phyloP scores from a whole-genome alignment of 140 eudicot genomes.

The Stevia rebaudiana region DNA sequence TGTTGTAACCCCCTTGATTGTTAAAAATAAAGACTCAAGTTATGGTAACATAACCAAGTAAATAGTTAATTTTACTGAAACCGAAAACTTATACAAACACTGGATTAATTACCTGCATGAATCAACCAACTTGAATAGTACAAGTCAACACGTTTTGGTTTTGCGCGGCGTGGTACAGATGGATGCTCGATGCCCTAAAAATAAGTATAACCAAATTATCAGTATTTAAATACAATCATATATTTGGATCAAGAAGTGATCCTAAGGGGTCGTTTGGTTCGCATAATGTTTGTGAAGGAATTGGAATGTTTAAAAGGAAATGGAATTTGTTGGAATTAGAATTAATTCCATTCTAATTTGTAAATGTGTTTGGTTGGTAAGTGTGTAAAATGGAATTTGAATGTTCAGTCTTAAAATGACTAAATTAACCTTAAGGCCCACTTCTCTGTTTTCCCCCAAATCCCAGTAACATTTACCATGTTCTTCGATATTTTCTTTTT shows the following conservation, averaged over 20 bases:
- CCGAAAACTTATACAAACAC: neutral
- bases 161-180: conserved; percentile 61
- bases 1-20: too few species aligned
- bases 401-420: too few species aligned
- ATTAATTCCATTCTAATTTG: neutral
- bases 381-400: too few species aligned
- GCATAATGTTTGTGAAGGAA: too few species aligned
- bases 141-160: conserved; percentile 88
- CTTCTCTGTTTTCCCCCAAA: too few species aligned
- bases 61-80: neutral
- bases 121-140: conserved; percentile 89
- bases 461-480: too few species aligned
- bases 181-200: conserved; percentile 74
- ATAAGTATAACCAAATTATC: neutral
- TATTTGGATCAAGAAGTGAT: neutral
- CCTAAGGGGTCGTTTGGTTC: too few species aligned
- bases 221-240: neutral
- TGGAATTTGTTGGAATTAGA: too few species aligned
- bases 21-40: neutral
- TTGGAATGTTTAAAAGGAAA: too few species aligned
- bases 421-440: too few species aligned
- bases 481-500: too few species aligned
- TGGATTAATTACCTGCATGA: conserved; percentile 69
- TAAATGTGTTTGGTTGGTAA: too few species aligned
- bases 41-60: neutral